Percentiles rank a stretch among this genome's conserved stretches.
phyloP scores from a whole-genome alignment of 108 stramenopile genomes.

The Nitzschia sp. region DNA sequence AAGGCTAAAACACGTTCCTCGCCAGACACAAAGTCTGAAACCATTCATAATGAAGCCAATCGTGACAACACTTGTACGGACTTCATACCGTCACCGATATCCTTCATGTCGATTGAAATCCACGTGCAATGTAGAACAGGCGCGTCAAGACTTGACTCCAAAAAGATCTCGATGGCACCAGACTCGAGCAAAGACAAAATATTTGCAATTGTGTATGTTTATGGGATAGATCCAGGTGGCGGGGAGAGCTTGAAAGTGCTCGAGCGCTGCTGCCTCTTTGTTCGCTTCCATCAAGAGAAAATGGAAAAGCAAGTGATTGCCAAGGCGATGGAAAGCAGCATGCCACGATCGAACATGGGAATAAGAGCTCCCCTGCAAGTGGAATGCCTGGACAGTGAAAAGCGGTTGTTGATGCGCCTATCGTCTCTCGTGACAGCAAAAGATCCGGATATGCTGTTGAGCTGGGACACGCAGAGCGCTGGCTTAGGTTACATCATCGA shows the following conservation, averaged over 20 bases:
- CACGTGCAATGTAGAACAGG: constrained; percentile 85
- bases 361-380: constrained; percentile 39
- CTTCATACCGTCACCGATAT: constrained; percentile 56
- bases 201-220: constrained; percentile 65
- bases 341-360: constrained; percentile 51
- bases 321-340: constrained; percentile 22
- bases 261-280: constrained; percentile 67
- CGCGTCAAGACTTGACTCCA: constrained; percentile 62
- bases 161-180: constrained; percentile 76
- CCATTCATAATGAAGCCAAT: background rate
- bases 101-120: constrained; percentile 83
- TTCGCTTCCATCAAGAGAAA: constrained; percentile 45
- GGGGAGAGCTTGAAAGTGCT: constrained; percentile 74
- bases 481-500: constrained; percentile 87
- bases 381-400: constrained; percentile 61
- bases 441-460: constrained; percentile 82
- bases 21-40: background rate
- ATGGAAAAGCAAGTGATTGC: constrained; percentile 9
- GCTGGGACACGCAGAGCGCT: constrained; percentile 86
- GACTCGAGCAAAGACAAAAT: constrained; percentile 73
- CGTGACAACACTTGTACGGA: background rate
- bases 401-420: constrained; percentile 59
- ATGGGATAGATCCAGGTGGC: constrained; percentile 80
- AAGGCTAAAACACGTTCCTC: constrained; percentile 66
- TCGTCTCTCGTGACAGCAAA: constrained; percentile 65